Evolutionary conservation across 1,139 yeast species (phyloP).

Genomic region (Kodamaea ohmeri): DNA sequence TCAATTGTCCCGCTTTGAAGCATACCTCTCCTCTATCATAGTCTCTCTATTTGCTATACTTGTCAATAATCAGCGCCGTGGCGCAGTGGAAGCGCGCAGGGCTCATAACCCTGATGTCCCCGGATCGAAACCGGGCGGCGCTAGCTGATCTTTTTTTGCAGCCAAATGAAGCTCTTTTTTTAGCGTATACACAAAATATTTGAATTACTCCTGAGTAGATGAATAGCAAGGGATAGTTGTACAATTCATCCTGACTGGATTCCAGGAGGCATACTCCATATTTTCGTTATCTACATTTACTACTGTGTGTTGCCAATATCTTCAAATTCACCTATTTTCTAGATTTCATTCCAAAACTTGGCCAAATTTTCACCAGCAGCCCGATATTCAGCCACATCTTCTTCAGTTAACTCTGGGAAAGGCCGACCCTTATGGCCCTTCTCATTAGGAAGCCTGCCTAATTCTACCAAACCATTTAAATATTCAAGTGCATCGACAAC

Average conservation of each 20-base stretch:
- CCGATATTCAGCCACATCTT: constrained; percentile 23
- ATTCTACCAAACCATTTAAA: constrained; percentile 20
- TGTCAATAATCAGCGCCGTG: constrained; percentile 60
- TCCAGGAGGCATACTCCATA: too few relatives aligned
- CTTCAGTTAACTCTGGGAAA: constrained; percentile 31
- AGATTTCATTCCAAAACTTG: constrained; percentile 22
- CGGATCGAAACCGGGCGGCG: constrained; percentile 99
- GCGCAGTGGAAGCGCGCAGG: constrained; percentile 99
- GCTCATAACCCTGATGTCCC: constrained; percentile 99
- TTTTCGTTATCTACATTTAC: not conserved
- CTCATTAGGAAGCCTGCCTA: constrained; percentile 29
- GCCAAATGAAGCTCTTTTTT: too few relatives aligned
- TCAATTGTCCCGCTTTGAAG: too few relatives aligned
- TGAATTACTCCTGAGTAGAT: too few relatives aligned
- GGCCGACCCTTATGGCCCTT: constrained; percentile 25
- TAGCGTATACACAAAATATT: too few relatives aligned
- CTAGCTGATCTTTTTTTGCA: constrained; percentile 39
- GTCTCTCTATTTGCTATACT: too few relatives aligned
- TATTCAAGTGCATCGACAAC: constrained; percentile 22
- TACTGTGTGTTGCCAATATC: not conserved
- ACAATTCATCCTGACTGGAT: too few relatives aligned
- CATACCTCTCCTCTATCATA: too few relatives aligned
- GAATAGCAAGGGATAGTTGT: too few relatives aligned
- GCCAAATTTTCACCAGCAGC: constrained; percentile 22
- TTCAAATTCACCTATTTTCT: constrained; percentile 1